Evolutionary conservation across 768 basidiomycete species (phyloP).

Genomic region (Leucogyrophana mollusca): DNA sequence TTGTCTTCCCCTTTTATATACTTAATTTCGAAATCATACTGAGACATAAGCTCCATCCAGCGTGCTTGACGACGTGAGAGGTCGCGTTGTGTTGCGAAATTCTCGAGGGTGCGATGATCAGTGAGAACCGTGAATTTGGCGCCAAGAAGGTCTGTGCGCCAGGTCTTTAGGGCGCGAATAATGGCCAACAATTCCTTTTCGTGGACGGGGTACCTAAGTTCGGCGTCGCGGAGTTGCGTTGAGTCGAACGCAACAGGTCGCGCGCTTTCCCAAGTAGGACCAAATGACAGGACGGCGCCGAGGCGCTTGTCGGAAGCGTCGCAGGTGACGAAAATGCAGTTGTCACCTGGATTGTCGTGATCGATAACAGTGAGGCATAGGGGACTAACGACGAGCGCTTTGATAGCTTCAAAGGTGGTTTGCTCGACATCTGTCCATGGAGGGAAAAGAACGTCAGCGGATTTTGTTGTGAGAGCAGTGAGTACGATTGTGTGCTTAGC

Average conservation of each 20-base stretch:
- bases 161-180: slow-evolving; percentile 10
- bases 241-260: slow-evolving; percentile 25
- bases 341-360: slow-evolving; percentile 20
- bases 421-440: slow-evolving; percentile 22
- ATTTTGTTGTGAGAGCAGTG: slow-evolving; percentile 16
- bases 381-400: slow-evolving; percentile 17
- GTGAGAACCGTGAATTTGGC: slow-evolving; percentile 1
- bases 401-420: slow-evolving; percentile 18
- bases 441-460: slow-evolving; percentile 22
- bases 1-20: slow-evolving; percentile 41
- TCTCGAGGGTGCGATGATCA: slow-evolving; percentile 5
- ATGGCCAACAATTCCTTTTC: slow-evolving; percentile 4
- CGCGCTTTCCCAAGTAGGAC: slow-evolving; percentile 7
- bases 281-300: slow-evolving; percentile 5
- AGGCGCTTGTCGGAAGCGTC: slow-evolving; percentile 8
- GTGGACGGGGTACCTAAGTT: slow-evolving; percentile 16
- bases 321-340: slow-evolving; percentile 15
- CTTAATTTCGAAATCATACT: slow-evolving; percentile 34
- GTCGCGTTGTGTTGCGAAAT: slow-evolving; percentile 28
- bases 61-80: slow-evolving; percentile 33
- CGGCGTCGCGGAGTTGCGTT: slow-evolving; percentile 12
- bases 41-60: slow-evolving; percentile 38
- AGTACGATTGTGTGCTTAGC: slow-evolving; percentile 10
- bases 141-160: slow-evolving; percentile 2
- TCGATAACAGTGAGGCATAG: slow-evolving; percentile 31